phyloP scores from a whole-genome alignment of 2,329 filamentous ascomycete genomes.

The Beauveria caledonica region DNA sequence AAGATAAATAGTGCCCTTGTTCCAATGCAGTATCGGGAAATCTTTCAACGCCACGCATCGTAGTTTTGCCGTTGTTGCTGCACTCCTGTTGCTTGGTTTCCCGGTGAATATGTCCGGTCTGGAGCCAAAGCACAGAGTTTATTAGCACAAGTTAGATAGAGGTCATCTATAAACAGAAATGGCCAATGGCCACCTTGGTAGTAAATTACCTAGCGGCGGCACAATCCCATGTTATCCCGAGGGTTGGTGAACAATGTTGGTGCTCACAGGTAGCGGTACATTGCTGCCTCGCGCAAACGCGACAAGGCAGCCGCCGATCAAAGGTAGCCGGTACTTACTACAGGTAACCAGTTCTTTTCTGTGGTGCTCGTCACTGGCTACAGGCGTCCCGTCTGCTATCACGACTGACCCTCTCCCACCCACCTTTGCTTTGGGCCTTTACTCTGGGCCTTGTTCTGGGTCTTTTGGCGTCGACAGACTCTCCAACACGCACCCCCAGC shows the following conservation, averaged over 20 bases:
- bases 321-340: not conserved
- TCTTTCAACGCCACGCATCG: not conserved
- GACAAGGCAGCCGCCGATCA: not conserved
- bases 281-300: no score
- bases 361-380: not conserved
- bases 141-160: no score
- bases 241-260: no score
- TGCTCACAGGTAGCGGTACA: no score
- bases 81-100: not conserved
- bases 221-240: no score
- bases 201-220: no score
- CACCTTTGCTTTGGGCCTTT: not conserved
- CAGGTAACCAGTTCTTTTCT: no score
- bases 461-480: not conserved
- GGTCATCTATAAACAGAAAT: no score
- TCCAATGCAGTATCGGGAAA: not conserved
- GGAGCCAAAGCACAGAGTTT: no score
- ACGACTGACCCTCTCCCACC: not conserved
- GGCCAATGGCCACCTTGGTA: no score
- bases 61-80: not conserved
- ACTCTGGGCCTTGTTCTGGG: not conserved
- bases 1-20: not conserved
- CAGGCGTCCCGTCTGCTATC: not conserved
- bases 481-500: constrained; percentile 1
- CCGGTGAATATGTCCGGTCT: not conserved